Evolutionary conservation across 1,284 basidiomycete genomes (phyloP).

Genomic region (Rugosomyces carneus): DNA sequence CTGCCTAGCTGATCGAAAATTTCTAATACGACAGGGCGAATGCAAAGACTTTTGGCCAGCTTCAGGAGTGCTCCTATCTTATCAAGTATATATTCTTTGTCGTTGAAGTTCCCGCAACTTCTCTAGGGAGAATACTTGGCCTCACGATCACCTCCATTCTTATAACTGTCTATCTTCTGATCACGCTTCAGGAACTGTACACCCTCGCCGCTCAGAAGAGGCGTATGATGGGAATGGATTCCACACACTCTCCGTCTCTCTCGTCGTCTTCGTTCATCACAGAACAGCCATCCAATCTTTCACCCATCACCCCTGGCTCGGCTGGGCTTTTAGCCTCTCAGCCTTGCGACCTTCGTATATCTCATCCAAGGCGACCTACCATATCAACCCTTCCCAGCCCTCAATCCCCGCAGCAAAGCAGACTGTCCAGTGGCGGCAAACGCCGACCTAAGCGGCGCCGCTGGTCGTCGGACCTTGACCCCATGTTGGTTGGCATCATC

Average conservation of each 20-base stretch:
- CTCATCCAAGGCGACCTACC: not conserved
- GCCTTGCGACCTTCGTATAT: not conserved
- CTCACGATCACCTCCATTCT: slow-evolving; percentile 28
- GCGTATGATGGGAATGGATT: not conserved
- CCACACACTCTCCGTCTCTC: slow-evolving; percentile 2
- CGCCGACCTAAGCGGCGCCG: slow-evolving; percentile 25
- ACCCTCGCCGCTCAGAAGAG: slow-evolving; percentile 9
- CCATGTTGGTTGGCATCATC: slow-evolving; percentile 34
- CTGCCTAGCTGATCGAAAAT: not conserved
- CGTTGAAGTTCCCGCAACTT: slow-evolving; percentile 23
- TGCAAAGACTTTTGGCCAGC: slow-evolving; percentile 22
- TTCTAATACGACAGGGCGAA: slow-evolving; percentile 14
- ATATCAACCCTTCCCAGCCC: not conserved
- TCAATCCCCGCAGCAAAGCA: slow-evolving; percentile 3
- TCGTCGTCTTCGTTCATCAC: not conserved
- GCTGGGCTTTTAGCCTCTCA: not conserved
- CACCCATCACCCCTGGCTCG: not conserved
- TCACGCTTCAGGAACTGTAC: slow-evolving; percentile 29
- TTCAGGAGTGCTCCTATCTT: slow-evolving; percentile 22
- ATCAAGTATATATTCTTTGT: slow-evolving; percentile 32
- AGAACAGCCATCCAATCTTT: not conserved
- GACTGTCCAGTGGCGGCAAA: slow-evolving; percentile 2
- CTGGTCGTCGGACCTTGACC: slow-evolving; percentile 32
- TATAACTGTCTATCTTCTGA: slow-evolving; percentile 22
- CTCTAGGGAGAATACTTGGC: slow-evolving; percentile 27